Evolutionary conservation across 179 eudicot species (phyloP).

Genomic region (Amaranthus tricolor): DNA sequence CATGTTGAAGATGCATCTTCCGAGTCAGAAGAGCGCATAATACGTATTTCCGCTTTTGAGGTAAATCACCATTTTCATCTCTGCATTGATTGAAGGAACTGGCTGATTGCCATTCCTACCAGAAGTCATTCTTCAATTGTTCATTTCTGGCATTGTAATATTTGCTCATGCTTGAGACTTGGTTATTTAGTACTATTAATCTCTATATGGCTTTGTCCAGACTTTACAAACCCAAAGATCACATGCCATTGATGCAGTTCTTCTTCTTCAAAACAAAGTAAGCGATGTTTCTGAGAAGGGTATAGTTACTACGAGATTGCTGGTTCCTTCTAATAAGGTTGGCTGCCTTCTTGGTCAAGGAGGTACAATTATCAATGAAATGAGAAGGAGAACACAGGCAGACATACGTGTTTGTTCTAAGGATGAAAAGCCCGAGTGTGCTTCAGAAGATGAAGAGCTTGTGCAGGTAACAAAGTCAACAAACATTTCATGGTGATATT

Average conservation of each 20-base stretch:
- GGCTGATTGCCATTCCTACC: background rate
- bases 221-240: conserved; percentile 55
- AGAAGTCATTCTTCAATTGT: background rate
- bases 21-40: conserved; percentile 66
- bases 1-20: conserved; percentile 59
- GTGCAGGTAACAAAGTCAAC: conserved; percentile 60
- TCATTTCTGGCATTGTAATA: background rate
- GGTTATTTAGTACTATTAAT: conserved; percentile 9
- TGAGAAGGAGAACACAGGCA: conserved; percentile 87
- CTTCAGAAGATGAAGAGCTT: conserved; percentile 82
- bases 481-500: conserved; percentile 2
- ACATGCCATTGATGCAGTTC: conserved; percentile 78
- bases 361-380: conserved; percentile 76
- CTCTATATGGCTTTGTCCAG: conserved; percentile 32
- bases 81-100: background rate
- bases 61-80: conserved; percentile 27
- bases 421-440: conserved; percentile 77
- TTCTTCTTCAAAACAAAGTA: conserved; percentile 64
- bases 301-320: conserved; percentile 61
- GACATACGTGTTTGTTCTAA: conserved; percentile 75
- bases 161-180: background rate
- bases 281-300: conserved; percentile 78
- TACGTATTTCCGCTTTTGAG: conserved; percentile 76
- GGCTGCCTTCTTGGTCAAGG: conserved; percentile 94
- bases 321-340: conserved; percentile 78